Evolutionary conservation across 306 rosid species (phyloP).

Genomic region (Quercus rubra): DNA sequence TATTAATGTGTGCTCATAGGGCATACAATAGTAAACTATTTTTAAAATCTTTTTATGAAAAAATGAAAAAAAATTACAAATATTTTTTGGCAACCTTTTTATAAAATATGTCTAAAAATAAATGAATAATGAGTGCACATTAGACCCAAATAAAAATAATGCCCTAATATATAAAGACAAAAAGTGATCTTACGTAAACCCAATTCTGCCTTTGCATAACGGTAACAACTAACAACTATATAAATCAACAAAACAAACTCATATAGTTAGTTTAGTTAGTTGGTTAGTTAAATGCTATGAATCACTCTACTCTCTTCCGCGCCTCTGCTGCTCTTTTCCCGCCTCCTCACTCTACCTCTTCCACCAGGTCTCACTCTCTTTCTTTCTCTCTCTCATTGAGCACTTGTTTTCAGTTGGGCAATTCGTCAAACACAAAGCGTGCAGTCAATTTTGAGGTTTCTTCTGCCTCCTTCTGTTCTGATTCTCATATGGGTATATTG

Average conservation of each 20-base stretch:
- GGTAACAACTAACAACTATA: not conserved
- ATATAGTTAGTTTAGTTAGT: not conserved
- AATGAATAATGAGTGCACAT: too few species aligned
- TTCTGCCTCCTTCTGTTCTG: not conserved
- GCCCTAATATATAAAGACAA: not conserved
- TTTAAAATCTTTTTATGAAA: too few species aligned
- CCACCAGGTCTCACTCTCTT: conserved; percentile 5
- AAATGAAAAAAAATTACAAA: too few species aligned
- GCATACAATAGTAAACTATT: too few species aligned
- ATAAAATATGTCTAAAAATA: too few species aligned
- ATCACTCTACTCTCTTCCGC: conserved; percentile 19
- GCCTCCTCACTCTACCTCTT: conserved; percentile 32
- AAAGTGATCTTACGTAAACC: not conserved
- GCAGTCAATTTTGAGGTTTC: not conserved
- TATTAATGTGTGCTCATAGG: accelerated
- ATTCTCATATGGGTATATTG: not conserved
- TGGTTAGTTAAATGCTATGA: conserved; percentile 27
- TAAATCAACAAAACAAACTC: too few species aligned
- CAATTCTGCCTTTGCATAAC: not conserved
- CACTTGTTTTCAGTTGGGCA: conserved; percentile 23
- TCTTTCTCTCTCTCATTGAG: not conserved
- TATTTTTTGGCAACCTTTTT: too few species aligned
- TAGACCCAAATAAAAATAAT: too few species aligned
- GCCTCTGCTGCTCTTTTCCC: conserved; percentile 33
- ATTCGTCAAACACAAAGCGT: conserved; percentile 26